Evolutionary conservation across 257 asterid species (phyloP).

Genomic region (Solanum boliviense): DNA sequence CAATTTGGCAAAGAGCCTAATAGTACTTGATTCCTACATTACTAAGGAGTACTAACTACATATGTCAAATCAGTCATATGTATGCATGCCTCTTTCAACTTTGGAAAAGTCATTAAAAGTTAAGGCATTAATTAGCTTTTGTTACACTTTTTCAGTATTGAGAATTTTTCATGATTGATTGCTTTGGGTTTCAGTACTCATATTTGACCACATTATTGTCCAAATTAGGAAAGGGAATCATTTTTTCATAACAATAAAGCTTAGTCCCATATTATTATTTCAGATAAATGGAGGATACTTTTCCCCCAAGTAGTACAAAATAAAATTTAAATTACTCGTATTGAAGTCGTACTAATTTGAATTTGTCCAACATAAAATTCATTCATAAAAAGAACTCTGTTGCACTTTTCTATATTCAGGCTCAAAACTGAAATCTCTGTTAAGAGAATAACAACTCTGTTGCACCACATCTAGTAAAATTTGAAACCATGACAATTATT

Average conservation of each 20-base stretch:
- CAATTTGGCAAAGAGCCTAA: neutral
- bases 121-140: neutral
- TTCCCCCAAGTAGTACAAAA: neutral
- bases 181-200: neutral
- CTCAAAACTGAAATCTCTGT: rapidly evolving
- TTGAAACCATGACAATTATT: neutral
- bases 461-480: neutral
- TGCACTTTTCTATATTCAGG: too few relatives aligned
- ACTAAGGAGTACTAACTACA: neutral
- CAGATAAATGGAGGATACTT: neutral
- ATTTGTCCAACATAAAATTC: too few relatives aligned
- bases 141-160: neutral
- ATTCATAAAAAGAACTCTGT: too few relatives aligned
- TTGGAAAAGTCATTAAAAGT: neutral
- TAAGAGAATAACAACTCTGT: too few relatives aligned
- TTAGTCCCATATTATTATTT: neutral
- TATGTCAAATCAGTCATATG: neutral
- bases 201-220: neutral
- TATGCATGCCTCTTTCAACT: neutral
- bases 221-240: neutral
- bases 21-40: neutral
- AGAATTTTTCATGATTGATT: neutral
- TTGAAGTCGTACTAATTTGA: too few relatives aligned
- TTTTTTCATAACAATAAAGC: neutral
- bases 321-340: neutral